Evolutionary conservation across 2,329 filamentous ascomycete genomes (phyloP), one percentile per base, ranked within the genome.

Genomic region (Paracorniculantispora psalliotae): DNA sequence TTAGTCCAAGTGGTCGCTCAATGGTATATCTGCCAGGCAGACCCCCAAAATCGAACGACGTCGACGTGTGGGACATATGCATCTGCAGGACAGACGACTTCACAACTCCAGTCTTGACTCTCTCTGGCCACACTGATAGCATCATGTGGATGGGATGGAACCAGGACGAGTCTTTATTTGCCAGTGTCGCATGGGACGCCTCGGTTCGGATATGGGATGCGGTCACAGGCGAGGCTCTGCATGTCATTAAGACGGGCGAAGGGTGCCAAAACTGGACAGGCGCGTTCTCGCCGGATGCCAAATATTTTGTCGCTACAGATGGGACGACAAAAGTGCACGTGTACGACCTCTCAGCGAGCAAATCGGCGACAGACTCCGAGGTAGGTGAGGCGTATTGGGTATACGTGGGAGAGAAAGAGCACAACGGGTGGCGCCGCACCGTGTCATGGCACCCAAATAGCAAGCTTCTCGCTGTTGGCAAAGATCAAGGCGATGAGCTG

Each of bases 401-500:
- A n/a, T 37, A 44, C 26, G 4, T 25, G 33, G 46, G 28, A 25
- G 6, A 23, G 6, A 26, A 30, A 5, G 23, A 39, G 19, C 3
- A 7, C 1, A 9, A 25, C 6, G 21, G 23, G 2, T 59, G 56
- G 56, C 46, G 28, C 13, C 43, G 60, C 1, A 57, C 60, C 4
- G 28, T 61, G n/a, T 56, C 57, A n/a, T 59, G 60, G 60, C 56
- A 59, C 25, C 60, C 60, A 7, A 50, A 60, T 23, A 25, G 43
- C 43, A 56, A 46, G 23, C 52, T 19, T 44, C 52, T 60, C 3
- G 59, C 59, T 47, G 59, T 57, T 3, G 59, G 52, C n/a, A 28
- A 21, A 15, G 35, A 47, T 2, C 13, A 41, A 2, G 19, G n/a
- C 8, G 35, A 37, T 12, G 28, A 43, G 21, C 21, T 60, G 7